Percentiles rank a stretch among this genome's conserved stretches.
Conservation (phyloP, 345 rosid species). For the Balakata baccata region DNA sequence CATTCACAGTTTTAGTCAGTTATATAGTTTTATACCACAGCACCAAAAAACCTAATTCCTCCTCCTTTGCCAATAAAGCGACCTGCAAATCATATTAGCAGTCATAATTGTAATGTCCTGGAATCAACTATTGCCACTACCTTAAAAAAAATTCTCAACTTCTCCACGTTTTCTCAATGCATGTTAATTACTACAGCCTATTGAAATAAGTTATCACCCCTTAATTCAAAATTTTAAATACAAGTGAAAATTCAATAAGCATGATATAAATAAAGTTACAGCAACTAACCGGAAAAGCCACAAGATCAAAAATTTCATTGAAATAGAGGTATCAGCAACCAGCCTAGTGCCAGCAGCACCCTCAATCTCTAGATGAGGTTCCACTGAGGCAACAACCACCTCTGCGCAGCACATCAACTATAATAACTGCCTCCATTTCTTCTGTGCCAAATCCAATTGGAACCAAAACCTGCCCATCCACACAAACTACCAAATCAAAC, state of each 20-base stretch:
- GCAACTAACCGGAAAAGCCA: constrained; percentile 80
- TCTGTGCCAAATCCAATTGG: constrained; percentile 89
- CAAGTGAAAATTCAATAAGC: background rate
- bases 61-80: background rate
- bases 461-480: constrained; percentile 58
- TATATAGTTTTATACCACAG: background rate
- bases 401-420: constrained; percentile 66
- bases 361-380: constrained; percentile 73
- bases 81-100: background rate
- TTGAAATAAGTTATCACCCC: background rate
- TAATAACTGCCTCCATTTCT: constrained; percentile 88
- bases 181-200: background rate
- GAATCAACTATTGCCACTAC: background rate
- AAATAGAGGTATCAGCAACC: constrained; percentile 72
- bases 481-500: constrained; percentile 12
- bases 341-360: constrained; percentile 67
- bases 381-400: constrained; percentile 84
- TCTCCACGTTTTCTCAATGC: constrained; percentile 2
- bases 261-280: constrained; percentile 6
- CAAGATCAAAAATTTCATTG: constrained; percentile 71
- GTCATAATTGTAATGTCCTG: background rate
- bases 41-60: background rate
- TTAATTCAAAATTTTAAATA: background rate
- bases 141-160: background rate
- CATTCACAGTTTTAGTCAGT: background rate